Evolutionary conservation across 2,329 filamentous ascomycete genomes (phyloP).

Genomic region (Ophiocordyceps unilateralis): DNA sequence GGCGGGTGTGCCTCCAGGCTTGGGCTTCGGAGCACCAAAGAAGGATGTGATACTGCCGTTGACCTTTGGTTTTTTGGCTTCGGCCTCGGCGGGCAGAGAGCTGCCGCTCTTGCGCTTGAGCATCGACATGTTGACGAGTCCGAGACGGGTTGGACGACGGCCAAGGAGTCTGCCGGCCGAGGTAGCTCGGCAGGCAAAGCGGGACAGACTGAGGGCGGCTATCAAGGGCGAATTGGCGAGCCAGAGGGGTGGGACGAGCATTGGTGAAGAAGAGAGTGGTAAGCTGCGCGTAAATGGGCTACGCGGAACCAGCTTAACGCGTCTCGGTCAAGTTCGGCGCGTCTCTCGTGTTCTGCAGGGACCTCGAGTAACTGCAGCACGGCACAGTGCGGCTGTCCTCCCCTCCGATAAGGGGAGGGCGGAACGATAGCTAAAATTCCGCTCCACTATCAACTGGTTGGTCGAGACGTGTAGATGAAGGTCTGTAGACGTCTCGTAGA

Average conservation of each 20-base stretch:
- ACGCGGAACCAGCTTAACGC: too few relatives aligned
- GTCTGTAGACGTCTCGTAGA: too few relatives aligned
- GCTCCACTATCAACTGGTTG: neutral
- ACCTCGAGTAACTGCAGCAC: too few relatives aligned
- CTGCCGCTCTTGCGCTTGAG: constrained; percentile 48
- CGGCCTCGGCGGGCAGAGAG: constrained; percentile 22
- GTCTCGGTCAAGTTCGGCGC: too few relatives aligned
- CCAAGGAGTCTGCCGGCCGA: neutral
- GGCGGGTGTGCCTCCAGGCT: constrained; percentile 20
- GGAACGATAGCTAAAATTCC: neutral
- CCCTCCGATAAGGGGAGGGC: too few relatives aligned
- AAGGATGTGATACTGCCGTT: constrained; percentile 78
- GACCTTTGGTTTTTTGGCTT: constrained; percentile 54
- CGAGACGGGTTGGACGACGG: neutral
- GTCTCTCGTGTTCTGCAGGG: too few relatives aligned
- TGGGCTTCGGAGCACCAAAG: constrained; percentile 49
- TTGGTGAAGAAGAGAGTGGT: too few relatives aligned
- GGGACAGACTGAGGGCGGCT: neutral
- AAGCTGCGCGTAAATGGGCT: too few relatives aligned
- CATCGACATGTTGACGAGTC: constrained; percentile 19
- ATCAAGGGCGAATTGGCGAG: too few relatives aligned
- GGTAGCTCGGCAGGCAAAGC: neutral
- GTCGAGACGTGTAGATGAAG: neutral
- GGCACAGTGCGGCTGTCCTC: too few relatives aligned
- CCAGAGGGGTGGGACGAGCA: too few relatives aligned